phyloP scores from a whole-genome alignment of 345 rosid genomes.

The Acer negundo region DNA sequence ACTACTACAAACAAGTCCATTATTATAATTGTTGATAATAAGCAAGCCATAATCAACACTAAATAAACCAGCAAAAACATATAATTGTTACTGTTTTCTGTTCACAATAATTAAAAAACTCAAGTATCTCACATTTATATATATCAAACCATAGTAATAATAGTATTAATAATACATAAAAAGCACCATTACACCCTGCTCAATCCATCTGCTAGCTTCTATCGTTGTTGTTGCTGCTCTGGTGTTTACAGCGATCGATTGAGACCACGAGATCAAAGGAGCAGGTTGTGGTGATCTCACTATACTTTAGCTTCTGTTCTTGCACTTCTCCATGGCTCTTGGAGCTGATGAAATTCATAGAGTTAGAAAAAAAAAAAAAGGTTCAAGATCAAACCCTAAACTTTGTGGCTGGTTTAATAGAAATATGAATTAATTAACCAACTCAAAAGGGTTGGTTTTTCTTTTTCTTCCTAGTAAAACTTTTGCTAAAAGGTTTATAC shows the following conservation, averaged over 20 bases:
- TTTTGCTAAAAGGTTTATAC: background rate
- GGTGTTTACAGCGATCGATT: slow-evolving; percentile 1
- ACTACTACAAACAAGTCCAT: slow-evolving; percentile 3
- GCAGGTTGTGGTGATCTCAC: slow-evolving; percentile 29
- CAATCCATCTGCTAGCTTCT: slow-evolving; percentile 30
- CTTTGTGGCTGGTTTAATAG: background rate
- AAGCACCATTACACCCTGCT: slow-evolving; percentile 37
- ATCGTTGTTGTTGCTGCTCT: background rate
- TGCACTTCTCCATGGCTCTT: slow-evolving; percentile 83
- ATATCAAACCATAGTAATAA: slow-evolving; percentile 34
- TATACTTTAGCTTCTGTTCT: slow-evolving; percentile 54
- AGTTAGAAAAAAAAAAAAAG: background rate
- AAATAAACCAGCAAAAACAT: slow-evolving; percentile 19
- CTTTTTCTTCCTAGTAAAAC: background rate
- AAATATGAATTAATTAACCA: background rate
- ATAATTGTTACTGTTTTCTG: slow-evolving; percentile 14
- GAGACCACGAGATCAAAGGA: slow-evolving; percentile 38
- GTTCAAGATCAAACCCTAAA: background rate
- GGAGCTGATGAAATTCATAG: slow-evolving; percentile 61
- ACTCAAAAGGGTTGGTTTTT: background rate
- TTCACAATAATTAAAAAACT: slow-evolving; percentile 18
- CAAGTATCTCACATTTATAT: slow-evolving; percentile 18
- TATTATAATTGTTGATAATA: background rate
- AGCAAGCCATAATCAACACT: slow-evolving; percentile 25
- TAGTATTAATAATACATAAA: slow-evolving; percentile 22